A percentile compares a stretch with the other conserved stretches of the same genome.
Evolutionary conservation across 495 filamentous ascomycete genomes (phyloP).

Genomic region (Sordaria brevicollis): DNA sequence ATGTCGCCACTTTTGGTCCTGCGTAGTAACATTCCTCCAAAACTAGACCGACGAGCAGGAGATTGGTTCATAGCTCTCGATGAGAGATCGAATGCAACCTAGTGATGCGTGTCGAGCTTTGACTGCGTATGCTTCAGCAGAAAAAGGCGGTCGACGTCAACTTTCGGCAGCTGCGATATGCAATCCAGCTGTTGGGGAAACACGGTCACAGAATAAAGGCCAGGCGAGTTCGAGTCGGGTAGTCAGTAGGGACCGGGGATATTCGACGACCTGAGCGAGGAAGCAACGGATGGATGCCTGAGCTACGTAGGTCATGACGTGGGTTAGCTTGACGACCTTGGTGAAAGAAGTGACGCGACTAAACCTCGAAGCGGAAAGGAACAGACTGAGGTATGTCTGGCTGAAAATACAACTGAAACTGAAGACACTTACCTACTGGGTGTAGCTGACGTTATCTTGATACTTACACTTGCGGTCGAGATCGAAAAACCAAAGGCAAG

Average conservation of each 20-base stretch:
- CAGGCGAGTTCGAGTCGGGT: neutral
- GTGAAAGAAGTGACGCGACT: too few relatives aligned
- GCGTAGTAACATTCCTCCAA: slow-evolving; percentile 56
- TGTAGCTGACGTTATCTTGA: neutral
- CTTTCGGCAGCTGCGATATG: neutral
- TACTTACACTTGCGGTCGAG: neutral
- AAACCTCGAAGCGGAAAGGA: neutral
- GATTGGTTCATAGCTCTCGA: slow-evolving; percentile 30
- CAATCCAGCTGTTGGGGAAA: neutral
- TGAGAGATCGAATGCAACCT: neutral
- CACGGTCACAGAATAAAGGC: neutral
- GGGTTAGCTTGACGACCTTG: neutral
- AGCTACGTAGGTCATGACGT: neutral
- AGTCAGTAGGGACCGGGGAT: neutral
- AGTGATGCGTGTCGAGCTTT: neutral
- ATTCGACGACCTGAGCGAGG: neutral
- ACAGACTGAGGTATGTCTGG: neutral
- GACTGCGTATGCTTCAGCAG: neutral
- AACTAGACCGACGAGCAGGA: slow-evolving; percentile 39
- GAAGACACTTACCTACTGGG: neutral
- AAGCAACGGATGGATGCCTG: neutral
- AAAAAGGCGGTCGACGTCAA: neutral
- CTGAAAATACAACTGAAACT: neutral
- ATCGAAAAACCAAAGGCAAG: neutral
- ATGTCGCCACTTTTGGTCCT: slow-evolving; percentile 73